Percentiles rank a stretch among this genome's conserved stretches.
These are phyloP conservation scores for Pyrrhoderma lamaoense DNA, from an alignment of 1,284 basidiomycete genomes.

Conservation along the genomic window DNA sequence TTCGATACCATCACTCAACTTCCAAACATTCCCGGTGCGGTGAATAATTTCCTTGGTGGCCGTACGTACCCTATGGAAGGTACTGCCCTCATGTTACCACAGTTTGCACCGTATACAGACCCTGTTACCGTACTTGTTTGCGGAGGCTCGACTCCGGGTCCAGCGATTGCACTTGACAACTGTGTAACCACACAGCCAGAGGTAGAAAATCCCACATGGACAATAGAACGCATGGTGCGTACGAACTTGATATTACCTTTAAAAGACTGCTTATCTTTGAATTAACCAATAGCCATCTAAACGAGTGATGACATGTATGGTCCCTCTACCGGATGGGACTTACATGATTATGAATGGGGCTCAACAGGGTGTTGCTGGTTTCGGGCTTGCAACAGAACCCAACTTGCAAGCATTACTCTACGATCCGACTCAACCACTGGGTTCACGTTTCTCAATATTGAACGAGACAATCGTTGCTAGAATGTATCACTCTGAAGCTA, in stretches of 20 bases:
- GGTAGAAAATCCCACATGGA: conserved; percentile 49
- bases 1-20: conserved; percentile 53
- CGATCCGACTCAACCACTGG: conserved; percentile 51
- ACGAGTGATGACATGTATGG: conserved; percentile 71
- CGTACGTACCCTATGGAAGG: conserved; percentile 76
- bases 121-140: conserved; percentile 65
- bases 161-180: conserved; percentile 56
- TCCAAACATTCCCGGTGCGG: conserved; percentile 67
- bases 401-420: conserved; percentile 62
- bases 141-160: conserved; percentile 60
- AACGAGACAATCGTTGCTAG: conserved; percentile 69
- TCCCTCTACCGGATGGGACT: conserved; percentile 64
- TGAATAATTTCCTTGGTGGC: conserved; percentile 66
- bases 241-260: not conserved
- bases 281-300: conserved; percentile 51
- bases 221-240: conserved; percentile 55
- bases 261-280: not conserved
- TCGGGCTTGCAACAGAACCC: conserved; percentile 58
- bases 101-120: conserved; percentile 62
- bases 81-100: conserved; percentile 61
- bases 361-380: conserved; percentile 62
- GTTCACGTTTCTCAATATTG: conserved; percentile 60
- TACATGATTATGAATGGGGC: conserved; percentile 68
- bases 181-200: conserved; percentile 64
- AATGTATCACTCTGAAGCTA: conserved; percentile 75